Evolutionary conservation across 257 asterid species (phyloP).

Genomic region (Ocimum tenuiflorum): DNA sequence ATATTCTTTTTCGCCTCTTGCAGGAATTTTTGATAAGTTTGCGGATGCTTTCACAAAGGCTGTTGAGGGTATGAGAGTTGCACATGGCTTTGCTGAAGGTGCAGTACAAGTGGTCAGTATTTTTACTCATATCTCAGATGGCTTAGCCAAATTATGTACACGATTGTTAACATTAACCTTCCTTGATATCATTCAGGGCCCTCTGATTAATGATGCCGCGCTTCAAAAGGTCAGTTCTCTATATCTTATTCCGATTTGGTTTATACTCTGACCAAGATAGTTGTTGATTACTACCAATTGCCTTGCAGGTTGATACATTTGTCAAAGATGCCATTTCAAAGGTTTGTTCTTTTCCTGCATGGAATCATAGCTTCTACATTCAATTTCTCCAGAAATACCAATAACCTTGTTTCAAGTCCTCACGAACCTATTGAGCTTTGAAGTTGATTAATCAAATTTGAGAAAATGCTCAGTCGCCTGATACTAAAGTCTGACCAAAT

Average conservation of each 20-base stretch:
- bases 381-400: neutral
- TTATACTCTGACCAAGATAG: constrained; percentile 3
- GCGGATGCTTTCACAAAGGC: constrained; percentile 65
- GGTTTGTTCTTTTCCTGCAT: constrained; percentile 37
- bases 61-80: constrained; percentile 79
- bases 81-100: constrained; percentile 90
- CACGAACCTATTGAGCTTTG: neutral
- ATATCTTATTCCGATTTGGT: constrained; percentile 13
- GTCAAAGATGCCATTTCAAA: constrained; percentile 82
- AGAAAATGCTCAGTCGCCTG: neutral
- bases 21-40: constrained; percentile 80
- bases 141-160: constrained; percentile 9
- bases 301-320: constrained; percentile 68
- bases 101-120: constrained; percentile 59
- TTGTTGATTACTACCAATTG: constrained; percentile 19
- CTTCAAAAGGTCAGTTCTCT: constrained; percentile 55
- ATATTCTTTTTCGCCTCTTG: constrained; percentile 22
- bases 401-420: constrained; percentile 5
- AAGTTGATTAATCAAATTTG: neutral
- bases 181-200: constrained; percentile 52
- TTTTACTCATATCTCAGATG: neutral
- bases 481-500: neutral
- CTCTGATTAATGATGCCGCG: constrained; percentile 90
- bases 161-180: neutral
- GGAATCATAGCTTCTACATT: neutral